Evolutionary conservation across 2,329 filamentous ascomycete species (phyloP).

Genomic region (Colletotrichum australisinense): DNA sequence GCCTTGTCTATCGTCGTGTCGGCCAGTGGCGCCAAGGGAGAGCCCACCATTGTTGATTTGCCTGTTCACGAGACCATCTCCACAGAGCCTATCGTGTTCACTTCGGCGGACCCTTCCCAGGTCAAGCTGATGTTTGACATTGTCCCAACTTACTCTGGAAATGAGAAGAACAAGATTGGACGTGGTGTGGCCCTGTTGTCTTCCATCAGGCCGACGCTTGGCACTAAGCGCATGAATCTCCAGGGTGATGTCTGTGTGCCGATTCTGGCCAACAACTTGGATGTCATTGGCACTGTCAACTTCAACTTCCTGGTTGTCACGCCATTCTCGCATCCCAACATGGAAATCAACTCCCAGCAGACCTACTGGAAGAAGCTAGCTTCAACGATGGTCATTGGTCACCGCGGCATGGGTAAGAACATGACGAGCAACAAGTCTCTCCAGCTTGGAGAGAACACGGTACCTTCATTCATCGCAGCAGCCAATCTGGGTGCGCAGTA

Average conservation of each 20-base stretch:
- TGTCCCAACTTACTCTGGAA: slow-evolving; percentile 93
- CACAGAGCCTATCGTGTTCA: slow-evolving; percentile 94
- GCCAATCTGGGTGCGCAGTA: slow-evolving; percentile 88
- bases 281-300: slow-evolving; percentile 93
- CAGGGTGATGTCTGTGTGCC: slow-evolving; percentile 94
- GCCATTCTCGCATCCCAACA: slow-evolving; percentile 92
- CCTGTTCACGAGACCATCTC: slow-evolving; percentile 94
- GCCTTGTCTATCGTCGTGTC: slow-evolving; percentile 92
- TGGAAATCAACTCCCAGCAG: slow-evolving; percentile 89
- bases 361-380: slow-evolving; percentile 97
- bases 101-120: slow-evolving; percentile 78
- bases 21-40: slow-evolving; percentile 85
- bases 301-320: slow-evolving; percentile 98
- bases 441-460: slow-evolving; percentile 95
- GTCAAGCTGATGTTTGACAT: slow-evolving; percentile 96
- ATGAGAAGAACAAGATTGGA: slow-evolving; percentile 88
- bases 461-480: slow-evolving; percentile 95
- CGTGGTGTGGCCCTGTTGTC: slow-evolving; percentile 90
- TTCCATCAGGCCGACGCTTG: slow-evolving; percentile 84
- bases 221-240: slow-evolving; percentile 87
- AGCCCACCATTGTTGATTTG: slow-evolving; percentile 89
- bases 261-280: slow-evolving; percentile 84
- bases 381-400: slow-evolving; percentile 84
- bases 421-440: slow-evolving; percentile 84
- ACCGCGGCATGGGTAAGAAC: slow-evolving; percentile 90